Evolutionary conservation across 257 asterid species (phyloP).

Genomic region (Misopates orontium): DNA sequence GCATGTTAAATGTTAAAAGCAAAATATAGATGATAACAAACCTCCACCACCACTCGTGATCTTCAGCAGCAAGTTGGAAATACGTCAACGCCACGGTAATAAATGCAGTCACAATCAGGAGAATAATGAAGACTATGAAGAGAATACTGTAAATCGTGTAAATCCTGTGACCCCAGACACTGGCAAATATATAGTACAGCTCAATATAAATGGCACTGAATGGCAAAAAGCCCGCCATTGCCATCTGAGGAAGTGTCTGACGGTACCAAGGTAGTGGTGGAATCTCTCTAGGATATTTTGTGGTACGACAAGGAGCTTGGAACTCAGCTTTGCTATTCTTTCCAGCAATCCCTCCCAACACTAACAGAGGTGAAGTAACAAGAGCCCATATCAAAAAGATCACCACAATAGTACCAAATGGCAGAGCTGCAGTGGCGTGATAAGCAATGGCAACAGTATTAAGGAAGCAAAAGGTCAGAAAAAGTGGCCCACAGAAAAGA

Average conservation of each 20-base stretch:
- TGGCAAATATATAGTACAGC: conserved; percentile 84
- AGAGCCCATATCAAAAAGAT: conserved; percentile 87
- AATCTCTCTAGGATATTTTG: conserved; percentile 83
- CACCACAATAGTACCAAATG: conserved; percentile 83
- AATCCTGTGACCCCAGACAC: conserved; percentile 94
- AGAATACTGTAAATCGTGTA: conserved; percentile 86
- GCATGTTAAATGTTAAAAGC: background rate
- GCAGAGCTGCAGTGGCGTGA: conserved; percentile 86
- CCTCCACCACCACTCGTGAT: conserved; percentile 99
- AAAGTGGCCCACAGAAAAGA: conserved; percentile 79
- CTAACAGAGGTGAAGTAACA: conserved; percentile 77
- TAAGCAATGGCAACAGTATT: conserved; percentile 84
- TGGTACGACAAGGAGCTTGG: conserved; percentile 86
- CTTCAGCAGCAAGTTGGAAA: conserved; percentile 94
- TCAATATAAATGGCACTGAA: conserved; percentile 94
- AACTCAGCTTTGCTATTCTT: conserved; percentile 84
- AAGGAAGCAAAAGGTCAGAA: conserved; percentile 75
- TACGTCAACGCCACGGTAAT: conserved; percentile 86
- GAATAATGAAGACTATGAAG: conserved; percentile 85
- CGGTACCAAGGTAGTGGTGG: conserved; percentile 89
- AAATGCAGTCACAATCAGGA: conserved; percentile 81
- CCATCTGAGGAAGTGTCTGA: conserved; percentile 82
- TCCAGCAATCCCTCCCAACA: conserved; percentile 87
- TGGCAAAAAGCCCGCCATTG: conserved; percentile 94
- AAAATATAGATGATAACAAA: conserved; percentile 26